Base-by-base conservation (phyloP, 164 flowering plant species). In the Nymphaea colorata region DNA sequence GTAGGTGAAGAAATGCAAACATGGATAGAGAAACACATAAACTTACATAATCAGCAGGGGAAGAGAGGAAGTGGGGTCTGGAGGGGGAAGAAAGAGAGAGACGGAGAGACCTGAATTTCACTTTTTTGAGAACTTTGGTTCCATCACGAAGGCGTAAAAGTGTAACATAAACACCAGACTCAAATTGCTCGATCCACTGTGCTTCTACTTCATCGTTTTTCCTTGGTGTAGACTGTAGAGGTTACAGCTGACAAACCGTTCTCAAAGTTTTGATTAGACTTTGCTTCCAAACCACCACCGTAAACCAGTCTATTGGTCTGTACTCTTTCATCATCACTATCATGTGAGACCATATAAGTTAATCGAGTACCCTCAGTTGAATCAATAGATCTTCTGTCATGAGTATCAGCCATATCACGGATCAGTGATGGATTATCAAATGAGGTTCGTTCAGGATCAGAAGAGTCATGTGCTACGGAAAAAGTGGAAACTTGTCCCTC, bases 81-180 rank as follows among this genome's bases (percentile, higher is more conserved):
- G 36, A 25, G 36, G 36, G 36, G 36, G 36, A n/a, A n/a, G n/a
- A n/a, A n/a, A n/a, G n/a, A n/a, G n/a, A n/a, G n/a, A n/a, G n/a
- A n/a, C 8, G 5, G 57, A 47, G 6, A 8, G 57, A 93, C 98
- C 98, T 90, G 96, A 93, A 93, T 83, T 80, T 85, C 25, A 93
- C 93, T 65, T 90, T 82, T 71, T 77, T 83, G 84, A 91, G 91
- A 61, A 84, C 53, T 81, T 81, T 89, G 36, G 78, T 72, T 60
- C 97, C 97, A 71, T 82, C 76, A n/a, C 17, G 67, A 51, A 80
- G 88, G 57, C 25, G 78, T 69, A 77, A 42, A 43, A 78, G 65
- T 61, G 93, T 89, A 4, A 89, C 81, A 70, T 84, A 91, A 62
- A 93, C 96, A 55, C 98, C 98, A 59, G 88, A 91, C 76, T 93